Percentiles rank a stretch among this genome's conserved stretches.
Evolutionary conservation across 2,329 filamentous ascomycete species (phyloP).

Genomic region (Scopulariopsis brevicaulis): DNA sequence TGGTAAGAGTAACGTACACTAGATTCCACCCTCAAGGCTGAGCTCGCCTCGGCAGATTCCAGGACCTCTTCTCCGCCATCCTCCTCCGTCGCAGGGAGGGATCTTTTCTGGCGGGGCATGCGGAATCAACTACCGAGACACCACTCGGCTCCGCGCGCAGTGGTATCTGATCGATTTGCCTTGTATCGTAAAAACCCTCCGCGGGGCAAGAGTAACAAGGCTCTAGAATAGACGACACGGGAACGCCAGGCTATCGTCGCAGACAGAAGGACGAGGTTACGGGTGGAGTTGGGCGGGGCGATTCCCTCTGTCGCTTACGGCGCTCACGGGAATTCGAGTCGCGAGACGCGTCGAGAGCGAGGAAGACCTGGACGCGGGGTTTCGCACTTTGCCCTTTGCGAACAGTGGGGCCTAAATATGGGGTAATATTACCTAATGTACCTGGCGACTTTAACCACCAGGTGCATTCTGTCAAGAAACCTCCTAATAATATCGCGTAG

Average conservation of each 20-base stretch:
- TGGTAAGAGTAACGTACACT: slow-evolving; percentile 9
- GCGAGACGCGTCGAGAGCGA: background rate
- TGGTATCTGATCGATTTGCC: background rate
- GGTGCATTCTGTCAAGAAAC: too few relatives aligned
- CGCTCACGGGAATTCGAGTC: background rate
- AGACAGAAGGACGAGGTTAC: background rate
- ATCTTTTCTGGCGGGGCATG: slow-evolving; percentile 29
- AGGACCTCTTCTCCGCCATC: slow-evolving; percentile 21
- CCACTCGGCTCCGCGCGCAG: background rate
- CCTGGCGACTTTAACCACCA: too few relatives aligned
- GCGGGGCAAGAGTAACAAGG: background rate
- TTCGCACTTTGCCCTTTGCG: background rate
- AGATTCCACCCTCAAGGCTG: slow-evolving; percentile 23
- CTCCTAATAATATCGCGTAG: too few relatives aligned
- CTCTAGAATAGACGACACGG: too few relatives aligned
- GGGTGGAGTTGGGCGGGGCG: background rate
- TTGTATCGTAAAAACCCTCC: background rate
- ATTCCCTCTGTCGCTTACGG: background rate
- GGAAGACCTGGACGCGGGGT: background rate
- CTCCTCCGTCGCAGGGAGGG: slow-evolving; percentile 21
- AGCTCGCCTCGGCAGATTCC: slow-evolving; percentile 26
- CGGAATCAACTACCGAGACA: background rate
- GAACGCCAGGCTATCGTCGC: too few relatives aligned
- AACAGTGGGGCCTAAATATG: background rate
- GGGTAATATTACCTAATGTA: too few relatives aligned